phyloP scores from a whole-genome alignment of 2,329 filamentous ascomycete genomes.

The Ceratocystis ficicola region DNA sequence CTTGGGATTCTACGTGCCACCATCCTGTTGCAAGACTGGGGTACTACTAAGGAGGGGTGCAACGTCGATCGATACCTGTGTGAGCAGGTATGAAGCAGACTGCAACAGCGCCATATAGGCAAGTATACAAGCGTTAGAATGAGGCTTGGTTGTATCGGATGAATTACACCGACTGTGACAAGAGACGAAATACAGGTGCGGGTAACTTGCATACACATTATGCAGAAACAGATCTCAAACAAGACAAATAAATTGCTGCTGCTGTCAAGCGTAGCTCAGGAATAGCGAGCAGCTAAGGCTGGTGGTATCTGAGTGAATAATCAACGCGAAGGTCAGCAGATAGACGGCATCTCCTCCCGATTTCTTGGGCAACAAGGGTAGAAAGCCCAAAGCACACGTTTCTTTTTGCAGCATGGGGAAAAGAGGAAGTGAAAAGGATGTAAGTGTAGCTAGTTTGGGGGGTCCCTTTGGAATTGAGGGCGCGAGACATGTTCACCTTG shows the following conservation, averaged over 20 bases:
- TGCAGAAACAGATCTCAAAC: background rate
- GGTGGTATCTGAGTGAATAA: too few relatives aligned
- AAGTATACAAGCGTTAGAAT: background rate
- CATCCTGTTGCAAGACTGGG: too few relatives aligned
- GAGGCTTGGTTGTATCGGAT: constrained; percentile 1
- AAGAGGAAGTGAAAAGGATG: background rate
- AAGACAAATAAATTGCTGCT: background rate
- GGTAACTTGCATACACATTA: background rate
- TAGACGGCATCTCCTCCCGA: too few relatives aligned
- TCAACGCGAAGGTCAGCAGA: too few relatives aligned
- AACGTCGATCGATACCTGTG: background rate
- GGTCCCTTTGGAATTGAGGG: background rate
- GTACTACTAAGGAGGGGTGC: too few relatives aligned
- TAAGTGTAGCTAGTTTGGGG: background rate
- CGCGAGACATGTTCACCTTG: background rate
- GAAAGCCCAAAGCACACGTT: background rate
- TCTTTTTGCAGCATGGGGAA: background rate
- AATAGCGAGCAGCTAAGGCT: background rate
- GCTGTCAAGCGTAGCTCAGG: background rate
- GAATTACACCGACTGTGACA: constrained; percentile 4
- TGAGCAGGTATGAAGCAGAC: background rate
- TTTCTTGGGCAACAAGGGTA: too few relatives aligned
- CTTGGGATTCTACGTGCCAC: too few relatives aligned
- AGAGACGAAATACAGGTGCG: background rate
- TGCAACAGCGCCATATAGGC: background rate